phyloP scores from a whole-genome alignment of 202 grass and related monocot genomes.

The Schoenoplectus triqueter region DNA sequence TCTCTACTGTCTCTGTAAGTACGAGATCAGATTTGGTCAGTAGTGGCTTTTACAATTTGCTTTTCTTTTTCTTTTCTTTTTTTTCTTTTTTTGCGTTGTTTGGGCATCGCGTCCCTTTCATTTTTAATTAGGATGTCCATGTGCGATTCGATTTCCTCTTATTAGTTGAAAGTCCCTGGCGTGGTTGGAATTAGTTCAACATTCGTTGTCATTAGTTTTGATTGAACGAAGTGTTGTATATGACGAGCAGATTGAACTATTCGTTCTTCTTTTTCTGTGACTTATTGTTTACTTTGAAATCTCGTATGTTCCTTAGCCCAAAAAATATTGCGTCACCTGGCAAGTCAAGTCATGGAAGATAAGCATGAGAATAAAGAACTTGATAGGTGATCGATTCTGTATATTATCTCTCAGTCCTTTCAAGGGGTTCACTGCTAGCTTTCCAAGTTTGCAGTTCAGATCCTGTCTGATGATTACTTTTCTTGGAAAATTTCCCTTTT shows the following conservation, averaged over 20 bases:
- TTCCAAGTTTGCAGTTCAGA: neutral
- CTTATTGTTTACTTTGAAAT: too few species aligned
- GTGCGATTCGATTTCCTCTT: slow-evolving; percentile 2
- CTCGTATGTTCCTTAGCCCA: neutral
- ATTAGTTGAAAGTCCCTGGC: neutral
- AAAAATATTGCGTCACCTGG: neutral
- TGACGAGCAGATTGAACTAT: neutral
- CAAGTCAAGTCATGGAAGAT: neutral
- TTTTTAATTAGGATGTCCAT: slow-evolving; percentile 16
- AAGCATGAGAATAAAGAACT: too few species aligned
- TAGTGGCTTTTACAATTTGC: neutral
- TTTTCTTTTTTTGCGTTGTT: neutral
- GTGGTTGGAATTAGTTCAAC: slow-evolving; percentile 18
- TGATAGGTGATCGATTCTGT: neutral
- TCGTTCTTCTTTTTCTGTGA: neutral
- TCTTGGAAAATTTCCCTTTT: slow-evolving; percentile 18
- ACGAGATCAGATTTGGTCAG: slow-evolving; percentile 22
- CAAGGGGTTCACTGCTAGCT: neutral
- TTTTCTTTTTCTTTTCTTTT: slow-evolving; percentile 12
- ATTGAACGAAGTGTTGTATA: neutral
- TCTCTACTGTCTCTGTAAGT: neutral
- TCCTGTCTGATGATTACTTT: neutral
- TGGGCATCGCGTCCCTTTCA: neutral
- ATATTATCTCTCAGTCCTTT: neutral
- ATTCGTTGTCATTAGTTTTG: slow-evolving; percentile 13